Base-by-base conservation (phyloP, 306 rosid genomes). In the Prosopis cineraria region DNA sequence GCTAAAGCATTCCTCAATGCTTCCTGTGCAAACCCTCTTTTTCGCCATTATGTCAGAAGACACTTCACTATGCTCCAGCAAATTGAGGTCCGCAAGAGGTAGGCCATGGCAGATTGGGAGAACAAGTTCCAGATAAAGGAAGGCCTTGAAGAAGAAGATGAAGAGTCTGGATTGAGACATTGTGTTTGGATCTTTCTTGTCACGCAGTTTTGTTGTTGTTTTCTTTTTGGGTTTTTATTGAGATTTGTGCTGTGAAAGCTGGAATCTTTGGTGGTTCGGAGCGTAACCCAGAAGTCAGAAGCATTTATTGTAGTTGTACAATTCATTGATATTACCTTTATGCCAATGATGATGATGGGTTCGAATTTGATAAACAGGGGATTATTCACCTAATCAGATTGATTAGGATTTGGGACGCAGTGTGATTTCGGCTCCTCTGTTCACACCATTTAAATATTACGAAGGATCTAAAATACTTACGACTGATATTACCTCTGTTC, bases 21-120 rank as follows among this genome's bases (percentile, higher is more conserved):
- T 90, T 36, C 85, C 77, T 45, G 70, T 83, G 74, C 95, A 83
- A 59, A 52, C 90, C 83, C 93, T 88, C 83, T 92, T 88, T 73
- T 72, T 77, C 65, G 80, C 75, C 79, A 91, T 58, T 20, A 66
- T 19, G 6, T 33, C 82, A 78, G 70, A 88, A 11, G 55, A 48
- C 2, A 74, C 58, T 78, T 84, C 90, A 27, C 59, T 60, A 55
- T 64, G 78, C 60, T 82, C 76, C 76, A 88, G 83, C 48, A 86
- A 73, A 76, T 83, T 80, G 71, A 90, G 88, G 84, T 81, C 91
- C 16, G 80, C 34, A 78, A 75, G 80, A 13, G 96, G 80, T 25
- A 80, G 75, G 33, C 83, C 82, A 66, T 81, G 41, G 82, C 83
- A 88, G 81, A 69, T 60, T 75, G 78, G 73, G 84, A 80, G 48